These are phyloP conservation scores for Limtongia smithiae DNA, from an alignment of 805 yeast genomes.

Conservation along the genomic window DNA sequence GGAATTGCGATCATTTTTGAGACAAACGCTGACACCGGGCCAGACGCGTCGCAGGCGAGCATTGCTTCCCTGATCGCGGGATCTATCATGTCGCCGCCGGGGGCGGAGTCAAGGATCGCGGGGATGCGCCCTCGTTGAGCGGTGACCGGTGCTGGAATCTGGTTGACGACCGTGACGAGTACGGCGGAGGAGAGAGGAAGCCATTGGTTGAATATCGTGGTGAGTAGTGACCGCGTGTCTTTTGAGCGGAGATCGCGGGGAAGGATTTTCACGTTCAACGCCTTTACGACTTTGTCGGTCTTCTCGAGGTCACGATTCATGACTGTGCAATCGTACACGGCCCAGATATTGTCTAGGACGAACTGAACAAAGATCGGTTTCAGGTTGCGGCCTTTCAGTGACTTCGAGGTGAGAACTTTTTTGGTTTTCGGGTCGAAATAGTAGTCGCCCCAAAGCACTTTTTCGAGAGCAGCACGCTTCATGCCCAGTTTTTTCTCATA, in stretches of 20 bases:
- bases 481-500: conserved; percentile 83
- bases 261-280: conserved; percentile 62
- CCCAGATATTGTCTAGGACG: conserved; percentile 88
- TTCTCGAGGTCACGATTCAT: conserved; percentile 64
- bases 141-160: conserved; percentile 73
- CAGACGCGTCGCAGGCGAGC: conserved; percentile 60
- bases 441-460: conserved; percentile 95
- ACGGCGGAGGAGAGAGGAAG: conserved; percentile 86
- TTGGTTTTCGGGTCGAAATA: conserved; percentile 87
- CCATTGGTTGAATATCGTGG: conserved; percentile 84
- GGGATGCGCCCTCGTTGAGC: conserved; percentile 75
- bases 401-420: conserved; percentile 63
- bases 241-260: conserved; percentile 78
- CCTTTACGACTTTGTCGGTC: conserved; percentile 67
- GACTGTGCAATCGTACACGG: conserved; percentile 70
- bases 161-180: conserved; percentile 76
- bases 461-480: conserved; percentile 69
- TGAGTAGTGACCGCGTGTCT: conserved; percentile 62
- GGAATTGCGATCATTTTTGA: conserved; percentile 89
- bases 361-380: conserved; percentile 86
- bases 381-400: conserved; percentile 55
- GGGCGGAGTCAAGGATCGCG: conserved; percentile 58
- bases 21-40: conserved; percentile 71
- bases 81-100: conserved; percentile 50
- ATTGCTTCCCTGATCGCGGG: conserved; percentile 52